Evolutionary conservation across 768 basidiomycete species (phyloP), one percentile per base, ranked within the genome.

Genomic region (Dioszegia aurantiaca): DNA sequence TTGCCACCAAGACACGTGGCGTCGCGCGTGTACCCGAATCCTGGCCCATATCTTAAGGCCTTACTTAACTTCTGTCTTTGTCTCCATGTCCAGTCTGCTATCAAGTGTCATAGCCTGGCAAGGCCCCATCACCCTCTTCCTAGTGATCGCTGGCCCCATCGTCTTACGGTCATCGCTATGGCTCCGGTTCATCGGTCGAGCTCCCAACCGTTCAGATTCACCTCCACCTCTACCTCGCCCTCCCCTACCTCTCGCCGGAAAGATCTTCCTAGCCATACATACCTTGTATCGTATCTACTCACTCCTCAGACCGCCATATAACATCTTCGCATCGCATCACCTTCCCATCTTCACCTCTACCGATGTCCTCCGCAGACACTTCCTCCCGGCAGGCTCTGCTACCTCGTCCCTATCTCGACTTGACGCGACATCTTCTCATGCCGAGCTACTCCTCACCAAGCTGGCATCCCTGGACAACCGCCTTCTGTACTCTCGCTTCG

Each of bases 121-220:
- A 59, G 58, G 59, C 12, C 63, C 64, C 33, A 33, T 33, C 6
- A 14, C 33, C 8, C 33, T 33, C 33, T 33, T 33, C 33, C 8
- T 33, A 33, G 33, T 33, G 14, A 14, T 33, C 14, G 8, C 14
- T 14, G 33, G 33, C 33, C 33, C 33, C 33, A 33, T 14, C 6
- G 60, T 70, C 58, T 60, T 67, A 23, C 63, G 67, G 9, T 69
- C 72, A 2, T 43, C 65, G 12, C 44, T 70, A 5, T 56, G 70
- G 3, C 67, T 59, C 12, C 56, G 64, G 11, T 2, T 64, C 39
- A 58, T 55, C 19, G 64, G 48, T 14, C 24, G 3, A 59, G 56
- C 4, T 17, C 36, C 27, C 36, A 33, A 19, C 56, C 26, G 19
- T 55, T 49, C 37, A 49, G 14, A 10, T 53, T 42, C 19, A 6